A percentile compares a stretch with the other conserved stretches of the same genome.
These are phyloP conservation scores for Mycosphaerella arachidis DNA, from an alignment of 2,329 filamentous ascomycete genomes.

Conservation along the genomic window DNA sequence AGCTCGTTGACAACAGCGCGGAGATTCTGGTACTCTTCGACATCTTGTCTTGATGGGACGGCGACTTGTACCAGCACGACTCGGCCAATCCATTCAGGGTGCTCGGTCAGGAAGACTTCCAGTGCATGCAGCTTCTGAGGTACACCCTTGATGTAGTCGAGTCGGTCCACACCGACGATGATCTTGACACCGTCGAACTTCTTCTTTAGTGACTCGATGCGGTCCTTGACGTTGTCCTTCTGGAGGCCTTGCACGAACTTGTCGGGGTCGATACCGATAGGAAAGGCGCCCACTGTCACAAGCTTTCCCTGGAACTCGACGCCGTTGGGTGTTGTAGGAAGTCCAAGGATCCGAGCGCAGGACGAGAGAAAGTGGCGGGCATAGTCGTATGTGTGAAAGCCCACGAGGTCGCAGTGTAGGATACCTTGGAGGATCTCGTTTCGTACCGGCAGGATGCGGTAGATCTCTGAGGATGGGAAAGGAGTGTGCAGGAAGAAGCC, in stretches of 20 bases:
- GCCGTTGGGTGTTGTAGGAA: conserved; percentile 82
- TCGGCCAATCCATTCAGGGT: conserved; percentile 97
- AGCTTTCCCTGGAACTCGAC: conserved; percentile 86
- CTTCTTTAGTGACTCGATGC: conserved; percentile 75
- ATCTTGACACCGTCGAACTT: conserved; percentile 96
- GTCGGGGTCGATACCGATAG: conserved; percentile 95
- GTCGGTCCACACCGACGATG: conserved; percentile 91
- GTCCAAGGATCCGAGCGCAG: conserved; percentile 83
- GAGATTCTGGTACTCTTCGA: conserved; percentile 96
- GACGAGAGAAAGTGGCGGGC: conserved; percentile 96
- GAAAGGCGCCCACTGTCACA: conserved; percentile 89
- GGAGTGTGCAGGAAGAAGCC: conserved; percentile 98
- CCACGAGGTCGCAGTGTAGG: conserved; percentile 88
- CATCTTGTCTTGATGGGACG: conserved; percentile 88
- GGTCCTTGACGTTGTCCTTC: conserved; percentile 79
- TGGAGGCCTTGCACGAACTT: conserved; percentile 89
- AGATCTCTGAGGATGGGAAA: conserved; percentile 95
- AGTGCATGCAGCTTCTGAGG: conserved; percentile 95
- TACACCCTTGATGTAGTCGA: conserved; percentile 98
- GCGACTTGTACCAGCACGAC: conserved; percentile 95
- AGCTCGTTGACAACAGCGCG: conserved; percentile 94
- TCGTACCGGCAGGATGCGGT: conserved; percentile 87
- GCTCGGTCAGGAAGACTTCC: conserved; percentile 93
- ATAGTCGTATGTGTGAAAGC: conserved; percentile 98
- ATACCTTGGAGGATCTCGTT: conserved; percentile 83